Conservation (phyloP, 2,329 filamentous ascomycete species). For the Geosmithia morbida region DNA sequence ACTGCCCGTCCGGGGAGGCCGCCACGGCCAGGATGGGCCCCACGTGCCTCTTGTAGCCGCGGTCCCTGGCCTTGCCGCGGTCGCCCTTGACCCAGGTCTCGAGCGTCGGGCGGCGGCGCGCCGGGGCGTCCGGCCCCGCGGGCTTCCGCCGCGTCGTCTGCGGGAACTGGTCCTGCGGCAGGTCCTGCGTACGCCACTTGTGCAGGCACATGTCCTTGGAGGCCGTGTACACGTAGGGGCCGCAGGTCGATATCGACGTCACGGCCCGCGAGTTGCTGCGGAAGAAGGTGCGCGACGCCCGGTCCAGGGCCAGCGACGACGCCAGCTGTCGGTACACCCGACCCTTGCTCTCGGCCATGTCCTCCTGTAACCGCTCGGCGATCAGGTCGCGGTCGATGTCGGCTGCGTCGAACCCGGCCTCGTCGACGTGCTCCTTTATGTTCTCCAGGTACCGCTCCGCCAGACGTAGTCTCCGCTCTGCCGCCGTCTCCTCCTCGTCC, state of each 20-base stretch:
- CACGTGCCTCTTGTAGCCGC: slow-evolving; percentile 61
- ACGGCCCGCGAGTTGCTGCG: slow-evolving; percentile 64
- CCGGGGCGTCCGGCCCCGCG: slow-evolving; percentile 42
- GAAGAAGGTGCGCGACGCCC: slow-evolving; percentile 57
- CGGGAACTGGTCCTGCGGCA: slow-evolving; percentile 44
- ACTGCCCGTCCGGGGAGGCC: slow-evolving; percentile 79
- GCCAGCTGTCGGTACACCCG: slow-evolving; percentile 74
- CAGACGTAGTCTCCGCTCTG: slow-evolving; percentile 71
- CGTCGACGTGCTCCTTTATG: slow-evolving; percentile 68
- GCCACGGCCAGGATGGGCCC: slow-evolving; percentile 71
- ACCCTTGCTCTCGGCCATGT: slow-evolving; percentile 84
- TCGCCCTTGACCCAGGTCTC: slow-evolving; percentile 50
- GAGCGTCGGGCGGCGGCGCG: slow-evolving; percentile 46
- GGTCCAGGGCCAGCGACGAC: slow-evolving; percentile 52
- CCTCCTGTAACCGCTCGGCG: slow-evolving; percentile 78
- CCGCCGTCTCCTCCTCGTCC: slow-evolving; percentile 73
- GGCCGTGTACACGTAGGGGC: slow-evolving; percentile 76
- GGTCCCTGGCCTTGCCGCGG: slow-evolving; percentile 43
- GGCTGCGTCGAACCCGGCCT: slow-evolving; percentile 77
- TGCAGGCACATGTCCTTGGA: slow-evolving; percentile 73
- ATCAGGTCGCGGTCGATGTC: slow-evolving; percentile 89
- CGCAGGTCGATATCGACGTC: slow-evolving; percentile 65
- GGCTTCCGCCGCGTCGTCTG: slow-evolving; percentile 44
- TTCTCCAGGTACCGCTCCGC: slow-evolving; percentile 91
- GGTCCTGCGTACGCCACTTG: slow-evolving; percentile 75